Evolutionary conservation across 2,329 filamentous ascomycete genomes (phyloP).

Genomic region (Lecanicillium sp.): DNA sequence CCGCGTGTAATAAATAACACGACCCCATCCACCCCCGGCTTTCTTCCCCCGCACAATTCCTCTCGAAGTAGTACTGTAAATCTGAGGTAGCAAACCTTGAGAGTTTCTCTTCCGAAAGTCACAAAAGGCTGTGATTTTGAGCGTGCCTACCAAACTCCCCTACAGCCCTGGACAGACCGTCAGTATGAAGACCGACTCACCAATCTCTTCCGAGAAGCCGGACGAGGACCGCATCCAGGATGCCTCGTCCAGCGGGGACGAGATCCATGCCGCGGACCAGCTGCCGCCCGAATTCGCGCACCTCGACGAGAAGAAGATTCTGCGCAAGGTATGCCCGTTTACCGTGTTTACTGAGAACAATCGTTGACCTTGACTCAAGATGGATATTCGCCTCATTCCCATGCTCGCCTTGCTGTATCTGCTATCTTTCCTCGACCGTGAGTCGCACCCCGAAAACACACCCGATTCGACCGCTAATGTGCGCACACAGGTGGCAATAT

Average conservation of each 20-base stretch:
- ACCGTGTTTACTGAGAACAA: background rate
- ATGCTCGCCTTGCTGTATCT: constrained; percentile 57
- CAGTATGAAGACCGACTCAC: no score
- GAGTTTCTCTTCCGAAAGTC: no score
- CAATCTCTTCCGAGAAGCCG: background rate
- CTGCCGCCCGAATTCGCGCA: constrained; percentile 19
- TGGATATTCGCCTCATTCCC: constrained; percentile 39
- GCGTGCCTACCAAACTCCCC: no score
- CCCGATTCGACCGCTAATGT: no score
- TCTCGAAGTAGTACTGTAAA: no score
- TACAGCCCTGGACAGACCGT: no score
- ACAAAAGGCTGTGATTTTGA: no score
- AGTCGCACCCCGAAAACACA: constrained; percentile 6
- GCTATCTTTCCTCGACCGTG: constrained; percentile 53
- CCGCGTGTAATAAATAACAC: no score
- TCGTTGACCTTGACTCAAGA: constrained; percentile 17
- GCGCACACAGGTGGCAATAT: constrained; percentile 8
- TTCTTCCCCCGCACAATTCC: no score
- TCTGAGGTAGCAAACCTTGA: no score
- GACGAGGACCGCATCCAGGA: constrained; percentile 2
- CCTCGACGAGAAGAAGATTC: constrained; percentile 43
- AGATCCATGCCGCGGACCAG: background rate
- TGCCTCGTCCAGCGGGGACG: background rate
- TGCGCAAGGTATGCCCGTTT: constrained; percentile 33
- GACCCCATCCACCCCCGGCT: no score